Base-by-base conservation (phyloP, 73 alveolate species). In the Paramecium primaurelia region DNA sequence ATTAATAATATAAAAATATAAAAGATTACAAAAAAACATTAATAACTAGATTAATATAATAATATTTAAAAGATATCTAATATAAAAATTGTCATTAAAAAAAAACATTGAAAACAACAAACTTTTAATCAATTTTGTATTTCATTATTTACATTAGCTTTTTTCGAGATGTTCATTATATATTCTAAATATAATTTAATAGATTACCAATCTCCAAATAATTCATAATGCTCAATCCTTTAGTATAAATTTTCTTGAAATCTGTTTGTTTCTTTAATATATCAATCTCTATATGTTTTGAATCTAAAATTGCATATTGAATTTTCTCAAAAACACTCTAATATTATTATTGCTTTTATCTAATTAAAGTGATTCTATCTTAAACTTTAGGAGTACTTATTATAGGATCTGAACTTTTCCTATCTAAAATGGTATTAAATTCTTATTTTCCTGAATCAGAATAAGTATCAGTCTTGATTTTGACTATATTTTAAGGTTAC, bases 381-480 rank as follows among this genome's bases (percentile, higher is more conserved):
- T 37, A 36, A 20, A 73, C 34, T 6, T 73, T 73, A 12, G 60
- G 8, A 16, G 34, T 38, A 73, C 68, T 14, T 8, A 36, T 16
- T 0, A 73, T 37, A 16, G 87, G 87, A 73, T 73, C 87, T 16
- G 87, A 73, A 73, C 87, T 34, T 11, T 73, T 73, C 14, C 87
- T 32, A 40, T 73, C 87, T 38, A 73, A 40, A 14, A 73, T 22
- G 4, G 69, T 54, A 36, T 73, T 34, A 34, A 37, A 73, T 73
- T 73, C 59, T 4, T 38, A 36, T 37, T 36, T 37, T 18, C 87
- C 59, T 0, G 87, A n/a, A 16, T 73, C 87, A 16, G 59, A 64
- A 64, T 64, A 34, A 12, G 87, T 73, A 8, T 73, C 87, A 0
- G 87, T 16, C 26, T 37, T 34, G 38, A 40, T 73, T 30, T 32